A percentile compares a stretch with the other conserved stretches of the same genome.
Evolutionary conservation across 768 basidiomycete genomes (phyloP).

Genomic region (Podaxis pistillaris): DNA sequence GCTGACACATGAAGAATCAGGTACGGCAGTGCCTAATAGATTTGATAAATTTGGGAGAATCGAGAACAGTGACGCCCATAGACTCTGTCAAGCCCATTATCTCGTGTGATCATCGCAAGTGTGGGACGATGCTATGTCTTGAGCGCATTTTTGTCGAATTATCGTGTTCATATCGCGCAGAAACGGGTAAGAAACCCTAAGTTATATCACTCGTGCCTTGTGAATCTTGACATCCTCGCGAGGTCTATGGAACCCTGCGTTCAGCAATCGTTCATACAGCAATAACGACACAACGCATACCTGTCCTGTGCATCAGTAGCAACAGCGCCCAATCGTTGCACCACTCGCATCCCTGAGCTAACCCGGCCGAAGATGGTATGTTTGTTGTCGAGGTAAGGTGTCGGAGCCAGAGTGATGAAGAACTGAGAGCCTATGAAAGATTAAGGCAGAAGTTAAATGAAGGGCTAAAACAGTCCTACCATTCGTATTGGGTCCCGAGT

Average conservation of each 20-base stretch:
- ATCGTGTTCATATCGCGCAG: too few species aligned
- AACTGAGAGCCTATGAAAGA: constrained; percentile 80
- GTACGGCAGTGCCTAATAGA: too few species aligned
- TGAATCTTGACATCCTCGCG: constrained; percentile 87
- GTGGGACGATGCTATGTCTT: too few species aligned
- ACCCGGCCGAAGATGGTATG: constrained; percentile 93
- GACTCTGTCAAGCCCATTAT: too few species aligned
- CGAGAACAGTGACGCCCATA: too few species aligned
- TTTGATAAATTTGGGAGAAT: too few species aligned
- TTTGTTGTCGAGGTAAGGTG: constrained; percentile 81
- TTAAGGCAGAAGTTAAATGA: constrained; percentile 3
- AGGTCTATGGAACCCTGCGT: constrained; percentile 36
- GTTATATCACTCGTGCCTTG: constrained; percentile 54
- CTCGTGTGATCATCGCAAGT: too few species aligned
- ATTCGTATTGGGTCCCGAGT: constrained; percentile 93
- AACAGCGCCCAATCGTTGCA: constrained; percentile 89
- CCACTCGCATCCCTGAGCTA: constrained; percentile 85
- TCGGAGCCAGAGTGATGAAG: constrained; percentile 83
- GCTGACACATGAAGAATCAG: too few species aligned
- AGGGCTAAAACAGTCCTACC: constrained; percentile 48
- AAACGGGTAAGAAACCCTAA: too few species aligned
- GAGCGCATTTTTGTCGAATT: too few species aligned
- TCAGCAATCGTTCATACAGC: neutral
- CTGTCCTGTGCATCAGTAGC: constrained; percentile 85
- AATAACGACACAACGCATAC: constrained; percentile 39